Evolutionary conservation across 257 asterid genomes (phyloP), one percentile per base, ranked within the genome.

Genomic region (Anisodus acutangulus): DNA sequence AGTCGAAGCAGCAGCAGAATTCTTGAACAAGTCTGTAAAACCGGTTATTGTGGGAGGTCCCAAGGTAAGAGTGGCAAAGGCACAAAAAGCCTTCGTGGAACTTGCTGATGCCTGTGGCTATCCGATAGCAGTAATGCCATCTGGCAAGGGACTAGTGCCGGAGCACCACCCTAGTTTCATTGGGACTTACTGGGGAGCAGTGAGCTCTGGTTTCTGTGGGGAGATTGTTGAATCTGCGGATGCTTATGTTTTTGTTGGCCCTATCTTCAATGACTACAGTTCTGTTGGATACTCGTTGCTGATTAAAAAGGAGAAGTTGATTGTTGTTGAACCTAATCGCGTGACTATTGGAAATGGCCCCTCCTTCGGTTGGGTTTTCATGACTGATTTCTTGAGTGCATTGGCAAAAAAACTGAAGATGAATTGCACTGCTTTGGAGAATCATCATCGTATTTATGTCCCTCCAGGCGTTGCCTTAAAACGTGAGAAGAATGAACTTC

Each of bases 131-230:
- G 86, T 84, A 41, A 87, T 87, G 89, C 89, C 89, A 12, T 87
- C 89, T 26, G 87, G 82, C 54, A 87, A 87, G 79, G 89, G 89
- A 58, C 60, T 87, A 8, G 89, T 84, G 51, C 87, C 87, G 9
- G 89, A 87, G 82, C 87, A 84, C 31, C 87, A 87, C 70, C 86
- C 87, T 51, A 83, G 58, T 76, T 87, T 87, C 55, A 87, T 87
- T 10, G 89, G 89, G 19, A 87, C 89, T 17, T 84, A 87, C 64
- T 87, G 89, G 87, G 89, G 89, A 76, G 89, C 89, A 62, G 89
- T 87, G 47, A 87, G 89, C 66, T 82, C 84, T 26, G 4, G 79
- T 63, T 87, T 82, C 59, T 87, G 89, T 39, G 89, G 87, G 87
- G 89, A 87, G 87, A 84, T 84, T 22, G 85, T 87, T 35, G 89